Evolutionary conservation across 2,329 filamentous ascomycete species (phyloP).

Genomic region (Verticillium nubilum): DNA sequence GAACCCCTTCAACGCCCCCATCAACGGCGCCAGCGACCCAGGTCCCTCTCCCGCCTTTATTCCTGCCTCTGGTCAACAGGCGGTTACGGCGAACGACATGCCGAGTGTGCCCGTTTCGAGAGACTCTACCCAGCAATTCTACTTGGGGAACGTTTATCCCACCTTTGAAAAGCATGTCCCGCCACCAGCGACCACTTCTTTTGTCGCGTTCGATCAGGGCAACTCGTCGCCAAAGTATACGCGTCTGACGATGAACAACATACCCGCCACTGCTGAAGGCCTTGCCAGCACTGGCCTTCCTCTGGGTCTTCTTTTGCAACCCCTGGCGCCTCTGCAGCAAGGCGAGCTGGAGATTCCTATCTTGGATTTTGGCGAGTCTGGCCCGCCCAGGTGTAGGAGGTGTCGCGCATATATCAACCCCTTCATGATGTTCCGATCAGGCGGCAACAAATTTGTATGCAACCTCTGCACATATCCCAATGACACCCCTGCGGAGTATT

Average conservation of each 20-base stretch:
- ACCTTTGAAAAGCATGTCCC: conserved; percentile 94
- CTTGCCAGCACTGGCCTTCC: conserved; percentile 77
- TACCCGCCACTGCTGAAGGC: conserved; percentile 77
- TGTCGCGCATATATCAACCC: conserved; percentile 98
- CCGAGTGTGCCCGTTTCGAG: conserved; percentile 84
- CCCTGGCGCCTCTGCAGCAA: conserved; percentile 73
- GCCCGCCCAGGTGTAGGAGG: conserved; percentile 84
- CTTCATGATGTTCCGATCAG: conserved; percentile 94
- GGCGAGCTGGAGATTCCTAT: conserved; percentile 87
- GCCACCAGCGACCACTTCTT: conserved; percentile 81
- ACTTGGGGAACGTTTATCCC: conserved; percentile 81
- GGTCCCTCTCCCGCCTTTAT: conserved; percentile 38
- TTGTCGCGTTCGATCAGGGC: conserved; percentile 91
- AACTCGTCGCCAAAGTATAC: conserved; percentile 95
- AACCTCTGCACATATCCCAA: conserved; percentile 98
- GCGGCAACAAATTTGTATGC: conserved; percentile 94
- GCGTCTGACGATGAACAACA: conserved; percentile 87
- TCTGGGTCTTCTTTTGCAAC: conserved; percentile 82
- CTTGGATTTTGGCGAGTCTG: conserved; percentile 86
- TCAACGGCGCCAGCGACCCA: conserved; percentile 27
- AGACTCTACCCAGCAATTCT: conserved; percentile 78
- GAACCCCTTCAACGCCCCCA: conserved; percentile 17
- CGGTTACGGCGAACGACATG: conserved; percentile 86
- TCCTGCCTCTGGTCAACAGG: conserved; percentile 60
- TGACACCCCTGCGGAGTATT: conserved; percentile 88